These are phyloP conservation scores for Picea sitchensis DNA, from an alignment of 75 land plant genomes.

Conservation along the genomic window DNA sequence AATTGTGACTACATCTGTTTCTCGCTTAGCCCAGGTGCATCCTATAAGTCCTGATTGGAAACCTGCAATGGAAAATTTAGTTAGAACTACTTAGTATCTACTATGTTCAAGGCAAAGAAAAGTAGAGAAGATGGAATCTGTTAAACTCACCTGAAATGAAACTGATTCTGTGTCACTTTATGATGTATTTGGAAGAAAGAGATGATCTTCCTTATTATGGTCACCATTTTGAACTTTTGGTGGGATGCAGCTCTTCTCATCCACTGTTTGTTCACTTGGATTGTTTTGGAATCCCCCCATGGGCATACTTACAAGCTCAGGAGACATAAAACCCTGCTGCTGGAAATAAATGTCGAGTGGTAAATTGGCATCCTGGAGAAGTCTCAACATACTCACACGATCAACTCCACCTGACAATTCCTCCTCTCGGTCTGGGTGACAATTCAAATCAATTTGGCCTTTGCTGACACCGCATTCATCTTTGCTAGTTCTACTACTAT, in stretches of 20 bases:
- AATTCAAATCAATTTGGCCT: conserved; percentile 59
- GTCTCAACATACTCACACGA: conserved; percentile 49
- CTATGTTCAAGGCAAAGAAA: background rate
- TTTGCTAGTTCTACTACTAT: background rate
- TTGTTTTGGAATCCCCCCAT: conserved; percentile 4
- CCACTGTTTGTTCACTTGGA: conserved; percentile 9
- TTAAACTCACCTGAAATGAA: conserved; percentile 1
- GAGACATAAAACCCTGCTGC: conserved; percentile 31
- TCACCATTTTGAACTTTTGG: background rate
- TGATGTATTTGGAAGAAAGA: background rate
- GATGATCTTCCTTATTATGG: background rate
- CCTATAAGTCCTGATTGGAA: background rate
- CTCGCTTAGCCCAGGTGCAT: background rate
- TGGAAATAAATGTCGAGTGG: conserved; percentile 44
- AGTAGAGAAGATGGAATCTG: background rate
- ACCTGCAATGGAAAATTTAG: background rate
- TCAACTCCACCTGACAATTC: conserved; percentile 15
- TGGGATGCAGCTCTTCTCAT: background rate
- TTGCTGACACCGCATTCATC: conserved; percentile 11
- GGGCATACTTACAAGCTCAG: conserved; percentile 6
- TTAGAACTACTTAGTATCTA: background rate
- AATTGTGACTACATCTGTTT: background rate
- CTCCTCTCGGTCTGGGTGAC: conserved; percentile 66
- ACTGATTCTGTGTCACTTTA: background rate
- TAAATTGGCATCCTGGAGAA: conserved; percentile 41